Evolutionary conservation across 2,329 filamentous ascomycete genomes (phyloP).

Genomic region (Aureobasidium sp.): DNA sequence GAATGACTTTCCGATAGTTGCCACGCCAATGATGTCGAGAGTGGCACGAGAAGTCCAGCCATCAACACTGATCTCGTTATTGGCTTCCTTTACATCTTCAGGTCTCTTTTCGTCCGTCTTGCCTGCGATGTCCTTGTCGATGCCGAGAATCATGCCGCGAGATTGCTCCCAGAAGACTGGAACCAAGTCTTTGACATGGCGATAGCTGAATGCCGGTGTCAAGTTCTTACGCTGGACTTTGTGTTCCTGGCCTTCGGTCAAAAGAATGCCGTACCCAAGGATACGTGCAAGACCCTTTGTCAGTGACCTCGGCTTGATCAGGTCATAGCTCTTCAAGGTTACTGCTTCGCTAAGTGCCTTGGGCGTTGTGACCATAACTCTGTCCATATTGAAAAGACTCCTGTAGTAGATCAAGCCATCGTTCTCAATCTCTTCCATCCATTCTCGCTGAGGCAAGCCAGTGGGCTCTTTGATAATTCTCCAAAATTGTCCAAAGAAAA

Average conservation of each 20-base stretch:
- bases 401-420: slow-evolving; percentile 31
- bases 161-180: slow-evolving; percentile 77
- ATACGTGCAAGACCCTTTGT: slow-evolving; percentile 40
- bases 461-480: slow-evolving; percentile 27
- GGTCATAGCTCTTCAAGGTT: slow-evolving; percentile 45
- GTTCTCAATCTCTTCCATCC: slow-evolving; percentile 7
- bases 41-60: slow-evolving; percentile 44
- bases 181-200: slow-evolving; percentile 78
- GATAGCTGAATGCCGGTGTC: slow-evolving; percentile 75
- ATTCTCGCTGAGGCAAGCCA: slow-evolving; percentile 16
- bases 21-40: slow-evolving; percentile 50
- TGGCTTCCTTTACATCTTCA: slow-evolving; percentile 22
- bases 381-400: slow-evolving; percentile 30
- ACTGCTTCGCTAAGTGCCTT: slow-evolving; percentile 43
- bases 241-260: slow-evolving; percentile 44
- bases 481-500: slow-evolving; percentile 31
- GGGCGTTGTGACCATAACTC: slow-evolving; percentile 31
- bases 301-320: slow-evolving; percentile 38
- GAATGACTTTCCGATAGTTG: slow-evolving; percentile 50
- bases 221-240: slow-evolving; percentile 59
- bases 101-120: slow-evolving; percentile 10
- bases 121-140: slow-evolving; percentile 20
- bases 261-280: slow-evolving; percentile 42
- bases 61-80: slow-evolving; percentile 31
- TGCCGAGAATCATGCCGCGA: slow-evolving; percentile 28